Evolutionary conservation across 2,329 filamentous ascomycete species (phyloP), one percentile per base, ranked within the genome.

Genomic region (Fusarium pseudoanthophilum): DNA sequence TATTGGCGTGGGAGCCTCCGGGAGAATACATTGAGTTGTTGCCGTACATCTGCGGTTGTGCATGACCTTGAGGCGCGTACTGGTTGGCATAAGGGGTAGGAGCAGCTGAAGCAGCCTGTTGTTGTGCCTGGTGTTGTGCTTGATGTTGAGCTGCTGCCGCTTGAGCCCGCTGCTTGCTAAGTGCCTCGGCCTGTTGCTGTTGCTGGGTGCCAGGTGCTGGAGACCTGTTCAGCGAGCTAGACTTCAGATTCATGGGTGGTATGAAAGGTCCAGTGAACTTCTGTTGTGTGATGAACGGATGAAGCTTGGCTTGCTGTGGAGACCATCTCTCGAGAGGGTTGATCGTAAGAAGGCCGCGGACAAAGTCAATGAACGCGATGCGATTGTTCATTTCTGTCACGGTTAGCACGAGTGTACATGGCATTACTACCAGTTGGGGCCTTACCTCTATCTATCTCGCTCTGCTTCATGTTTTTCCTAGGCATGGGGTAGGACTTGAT

Each of bases 401-500:
- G 80, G 20, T 70, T 71, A 62, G 77, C 72, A 36, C 30, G 18
- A 15, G 40, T 49, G n/a, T 53, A 16, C 43, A n/a, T 34, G 42
- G 16, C 5, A 24, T 13, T 24, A 37, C 7, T 15, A 37, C 16
- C 24, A 4, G 40, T 15, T 45, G 28, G 16, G n/a, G 24, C 24
- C 77, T 43, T 86, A 98, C 96, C 96, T 93, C 96, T 87, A 78
- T 99, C 96, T 74, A 99, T 92, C 84, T 99, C 96, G 76, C 91
- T 93, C 82, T 93, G 95, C 85, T 99, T 99, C 96, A 99, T 99
- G 79, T 98, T 98, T 85, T 99, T 99, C 79, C 96, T 89, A 53
- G 96, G 96, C 95, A 99, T 98, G 11, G 96, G 93, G 80, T 99
- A 99, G 63, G 93, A 95, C 81, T 97, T 94, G 84, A 99, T 98